phyloP scores from a whole-genome alignment of 305 asterid species.

The Solanum hybrid region DNA sequence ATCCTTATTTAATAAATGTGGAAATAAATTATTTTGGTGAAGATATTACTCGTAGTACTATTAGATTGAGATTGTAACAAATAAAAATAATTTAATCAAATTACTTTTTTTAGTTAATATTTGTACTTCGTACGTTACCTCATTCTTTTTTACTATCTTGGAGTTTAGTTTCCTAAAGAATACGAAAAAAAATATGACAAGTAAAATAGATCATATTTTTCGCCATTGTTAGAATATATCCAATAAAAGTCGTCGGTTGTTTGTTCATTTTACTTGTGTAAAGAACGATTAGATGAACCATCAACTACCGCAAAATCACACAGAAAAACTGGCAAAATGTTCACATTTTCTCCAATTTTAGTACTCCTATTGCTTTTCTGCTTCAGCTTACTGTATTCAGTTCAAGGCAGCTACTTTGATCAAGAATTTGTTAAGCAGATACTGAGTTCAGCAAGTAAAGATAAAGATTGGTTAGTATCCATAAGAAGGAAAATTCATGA shows the following conservation, averaged over 20 bases:
- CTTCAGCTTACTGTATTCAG: neutral
- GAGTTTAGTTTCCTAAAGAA: neutral
- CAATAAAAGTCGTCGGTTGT: neutral
- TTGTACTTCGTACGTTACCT: neutral
- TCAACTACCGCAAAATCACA: neutral
- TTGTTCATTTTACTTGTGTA: neutral
- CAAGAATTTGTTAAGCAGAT: constrained; percentile 35
- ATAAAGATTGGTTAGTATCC: constrained; percentile 45
- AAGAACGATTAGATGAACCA: neutral
- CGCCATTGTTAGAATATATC: neutral
- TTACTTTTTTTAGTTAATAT: no score
- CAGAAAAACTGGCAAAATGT: neutral
- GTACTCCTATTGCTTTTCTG: neutral
- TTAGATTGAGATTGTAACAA: neutral
- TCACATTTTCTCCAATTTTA: neutral
- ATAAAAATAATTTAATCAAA: neutral
- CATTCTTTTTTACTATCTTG: neutral
- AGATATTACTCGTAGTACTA: neutral
- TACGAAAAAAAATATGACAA: neutral
- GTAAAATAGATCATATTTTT: no score
- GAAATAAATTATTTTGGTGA: neutral
- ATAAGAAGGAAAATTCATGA: constrained; percentile 60
- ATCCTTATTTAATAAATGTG: no score
- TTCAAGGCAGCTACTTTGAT: constrained; percentile 5
- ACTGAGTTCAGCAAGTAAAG: constrained; percentile 35